Conservation (phyloP, 2,329 filamentous ascomycete genomes). For the Alternaria sp. region DNA sequence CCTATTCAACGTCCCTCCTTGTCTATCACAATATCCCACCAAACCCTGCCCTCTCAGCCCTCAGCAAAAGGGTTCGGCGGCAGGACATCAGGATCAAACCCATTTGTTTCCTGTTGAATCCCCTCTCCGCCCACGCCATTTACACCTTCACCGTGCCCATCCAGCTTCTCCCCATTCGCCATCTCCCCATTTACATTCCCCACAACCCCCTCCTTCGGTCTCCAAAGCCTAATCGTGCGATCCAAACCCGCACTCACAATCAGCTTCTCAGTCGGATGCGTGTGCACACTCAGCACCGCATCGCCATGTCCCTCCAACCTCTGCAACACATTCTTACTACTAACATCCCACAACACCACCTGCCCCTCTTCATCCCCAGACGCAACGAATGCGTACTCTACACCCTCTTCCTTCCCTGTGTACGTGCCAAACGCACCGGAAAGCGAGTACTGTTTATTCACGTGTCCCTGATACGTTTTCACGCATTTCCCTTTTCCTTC, state of each 20-base stretch:
- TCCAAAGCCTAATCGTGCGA: constrained; percentile 67
- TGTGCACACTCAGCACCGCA: constrained; percentile 65
- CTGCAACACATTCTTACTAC: constrained; percentile 82
- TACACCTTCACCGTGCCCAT: not conserved
- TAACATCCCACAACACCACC: constrained; percentile 89
- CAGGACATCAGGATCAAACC: constrained; percentile 25
- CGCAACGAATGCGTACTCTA: constrained; percentile 67
- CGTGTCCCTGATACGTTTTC: constrained; percentile 96
- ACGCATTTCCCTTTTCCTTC: constrained; percentile 86
- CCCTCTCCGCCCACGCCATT: not conserved
- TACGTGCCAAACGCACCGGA: constrained; percentile 81
- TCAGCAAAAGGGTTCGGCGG: constrained; percentile 30
- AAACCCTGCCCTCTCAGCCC: not conserved
- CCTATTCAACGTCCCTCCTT: not conserved
- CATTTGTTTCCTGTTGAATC: constrained; percentile 12
- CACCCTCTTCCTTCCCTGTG: constrained; percentile 35
- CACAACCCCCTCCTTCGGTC: not conserved
- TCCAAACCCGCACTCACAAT: constrained; percentile 70
- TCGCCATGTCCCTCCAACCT: constrained; percentile 62
- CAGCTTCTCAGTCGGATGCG: constrained; percentile 59
- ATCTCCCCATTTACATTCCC: not conserved
- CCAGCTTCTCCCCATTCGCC: not conserved
- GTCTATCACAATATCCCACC: not conserved
- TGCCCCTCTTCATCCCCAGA: constrained; percentile 88
- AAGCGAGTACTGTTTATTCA: constrained; percentile 84